These are phyloP conservation scores for Coniosporium tulheliwenetii DNA, from an alignment of 2,329 filamentous ascomycete species.

Conservation along the genomic window DNA sequence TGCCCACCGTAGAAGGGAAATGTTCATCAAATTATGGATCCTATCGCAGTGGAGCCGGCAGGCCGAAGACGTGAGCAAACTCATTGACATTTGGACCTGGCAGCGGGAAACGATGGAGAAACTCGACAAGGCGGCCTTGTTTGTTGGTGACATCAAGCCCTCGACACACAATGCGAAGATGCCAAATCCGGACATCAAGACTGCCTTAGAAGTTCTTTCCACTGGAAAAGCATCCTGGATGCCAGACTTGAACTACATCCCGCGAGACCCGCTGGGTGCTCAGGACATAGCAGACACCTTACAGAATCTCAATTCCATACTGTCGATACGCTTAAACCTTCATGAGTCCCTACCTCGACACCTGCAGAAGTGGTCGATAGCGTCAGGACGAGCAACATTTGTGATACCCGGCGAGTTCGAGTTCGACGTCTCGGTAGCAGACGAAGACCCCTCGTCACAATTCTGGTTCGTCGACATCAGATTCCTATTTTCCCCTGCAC, in stretches of 20 bases:
- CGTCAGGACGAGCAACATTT: conserved; percentile 82
- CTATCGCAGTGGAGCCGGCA: conserved; percentile 81
- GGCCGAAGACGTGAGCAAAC: conserved; percentile 61
- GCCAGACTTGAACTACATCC: conserved; percentile 68
- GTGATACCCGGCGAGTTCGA: conserved; percentile 73
- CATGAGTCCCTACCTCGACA: conserved; percentile 69
- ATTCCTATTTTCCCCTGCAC: conserved; percentile 60
- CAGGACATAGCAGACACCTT: conserved; percentile 61
- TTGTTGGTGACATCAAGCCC: conserved; percentile 45
- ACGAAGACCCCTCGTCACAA: conserved; percentile 67
- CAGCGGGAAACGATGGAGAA: conserved; percentile 20
- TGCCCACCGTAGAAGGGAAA: conserved; percentile 62
- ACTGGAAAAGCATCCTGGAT: conserved; percentile 64
- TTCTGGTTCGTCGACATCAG: conserved; percentile 92
- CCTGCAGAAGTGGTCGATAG: conserved; percentile 63
- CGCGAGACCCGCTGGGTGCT: conserved; percentile 52
- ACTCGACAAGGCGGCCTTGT: conserved; percentile 8
- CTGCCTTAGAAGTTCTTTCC: conserved; percentile 70
- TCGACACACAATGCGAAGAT: conserved; percentile 58
- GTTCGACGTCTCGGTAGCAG: conserved; percentile 77
- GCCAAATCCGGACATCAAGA: conserved; percentile 81
- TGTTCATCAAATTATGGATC: conserved; percentile 86
- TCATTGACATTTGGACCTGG: conserved; percentile 76
- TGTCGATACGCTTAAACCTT: conserved; percentile 71
- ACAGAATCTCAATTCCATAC: conserved; percentile 65